Evolutionary conservation across 2,329 filamentous ascomycete species (phyloP).

Genomic region (Albophoma yamanashiensis): DNA sequence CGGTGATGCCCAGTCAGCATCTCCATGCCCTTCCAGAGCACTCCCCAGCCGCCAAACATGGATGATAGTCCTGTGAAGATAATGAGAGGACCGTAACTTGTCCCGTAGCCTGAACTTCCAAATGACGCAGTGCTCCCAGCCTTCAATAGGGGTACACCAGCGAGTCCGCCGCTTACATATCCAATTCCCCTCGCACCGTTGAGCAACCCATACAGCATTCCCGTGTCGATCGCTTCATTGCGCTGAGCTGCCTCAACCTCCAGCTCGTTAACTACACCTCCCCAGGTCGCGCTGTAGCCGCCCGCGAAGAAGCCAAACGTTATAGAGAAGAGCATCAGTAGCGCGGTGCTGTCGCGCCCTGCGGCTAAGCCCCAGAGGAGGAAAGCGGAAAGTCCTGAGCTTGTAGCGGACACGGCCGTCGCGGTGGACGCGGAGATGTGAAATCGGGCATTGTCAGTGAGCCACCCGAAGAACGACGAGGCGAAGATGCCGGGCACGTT

Average conservation of each 20-base stretch:
- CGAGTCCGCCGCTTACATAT: conserved; percentile 4
- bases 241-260: not conserved
- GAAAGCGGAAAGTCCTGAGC: not conserved
- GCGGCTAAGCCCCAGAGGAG: not conserved
- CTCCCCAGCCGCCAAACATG: conserved; percentile 5
- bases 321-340: not conserved
- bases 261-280: not conserved
- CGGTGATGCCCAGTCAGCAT: not conserved
- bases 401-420: not conserved
- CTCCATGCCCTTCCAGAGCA: conserved; percentile 1
- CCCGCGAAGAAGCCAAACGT: not conserved
- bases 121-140: not conserved
- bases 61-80: conserved; percentile 7
- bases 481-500: not conserved
- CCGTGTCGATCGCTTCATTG: not conserved
- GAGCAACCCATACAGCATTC: not conserved
- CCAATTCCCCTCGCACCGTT: not conserved
- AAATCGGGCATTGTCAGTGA: not conserved
- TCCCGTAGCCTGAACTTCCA: conserved; percentile 4
- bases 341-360: not conserved
- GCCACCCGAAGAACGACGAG: not conserved
- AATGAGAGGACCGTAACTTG: conserved; percentile 7
- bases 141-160: conserved; percentile 5
- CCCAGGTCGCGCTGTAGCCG: not conserved
- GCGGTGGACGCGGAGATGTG: not conserved